Conservation (phyloP, 1,284 basidiomycete species). For the Rhodotorula sp. region DNA sequence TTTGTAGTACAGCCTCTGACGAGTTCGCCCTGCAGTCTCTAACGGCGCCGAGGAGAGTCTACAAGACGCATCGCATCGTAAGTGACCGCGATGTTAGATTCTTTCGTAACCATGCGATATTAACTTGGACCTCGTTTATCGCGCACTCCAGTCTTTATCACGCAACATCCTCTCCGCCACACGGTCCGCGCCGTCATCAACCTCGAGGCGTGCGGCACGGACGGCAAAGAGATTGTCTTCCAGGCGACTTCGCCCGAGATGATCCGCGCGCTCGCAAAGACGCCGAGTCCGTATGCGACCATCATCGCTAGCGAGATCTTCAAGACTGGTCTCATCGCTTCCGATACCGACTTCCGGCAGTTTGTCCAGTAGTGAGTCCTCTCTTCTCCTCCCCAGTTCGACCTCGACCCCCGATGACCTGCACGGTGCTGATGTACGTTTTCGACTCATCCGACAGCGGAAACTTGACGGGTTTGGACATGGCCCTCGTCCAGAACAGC, state of each 20-base stretch:
- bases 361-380: constrained; percentile 52
- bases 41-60: constrained; percentile 91
- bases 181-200: constrained; percentile 87
- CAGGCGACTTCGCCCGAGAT: constrained; percentile 83
- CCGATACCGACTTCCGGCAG: constrained; percentile 55
- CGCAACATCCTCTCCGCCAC: constrained; percentile 61
- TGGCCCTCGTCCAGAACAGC: constrained; percentile 89
- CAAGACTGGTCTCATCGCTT: constrained; percentile 83
- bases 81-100: neutral
- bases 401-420: neutral
- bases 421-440: neutral
- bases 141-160: constrained; percentile 62
- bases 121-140: too few species aligned
- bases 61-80: constrained; percentile 85
- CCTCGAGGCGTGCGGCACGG: constrained; percentile 72
- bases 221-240: constrained; percentile 86
- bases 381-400: constrained; percentile 47
- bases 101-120: too few species aligned
- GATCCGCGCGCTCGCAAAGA: constrained; percentile 84
- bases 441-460: constrained; percentile 49
- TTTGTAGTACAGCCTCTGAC: neutral
- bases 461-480: constrained; percentile 60
- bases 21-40: constrained; percentile 57
- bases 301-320: constrained; percentile 93
- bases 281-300: constrained; percentile 86